phyloP scores from a whole-genome alignment of 2,329 filamentous ascomycete species.

The Colletotrichum chlorophyti region DNA sequence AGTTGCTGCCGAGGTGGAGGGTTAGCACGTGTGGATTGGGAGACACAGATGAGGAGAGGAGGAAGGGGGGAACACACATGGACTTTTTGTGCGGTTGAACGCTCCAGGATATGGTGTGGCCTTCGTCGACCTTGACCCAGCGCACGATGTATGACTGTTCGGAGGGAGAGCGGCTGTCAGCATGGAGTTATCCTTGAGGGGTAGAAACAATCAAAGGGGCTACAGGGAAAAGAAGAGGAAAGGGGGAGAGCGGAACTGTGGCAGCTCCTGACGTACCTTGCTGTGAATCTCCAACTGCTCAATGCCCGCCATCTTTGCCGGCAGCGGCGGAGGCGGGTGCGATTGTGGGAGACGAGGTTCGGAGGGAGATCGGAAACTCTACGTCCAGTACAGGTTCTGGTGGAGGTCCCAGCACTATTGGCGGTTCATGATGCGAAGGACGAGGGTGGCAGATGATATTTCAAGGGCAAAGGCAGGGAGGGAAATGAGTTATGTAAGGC shows the following conservation, averaged over 20 bases:
- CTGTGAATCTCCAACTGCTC: constrained; percentile 97
- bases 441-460: neutral
- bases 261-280: constrained; percentile 72
- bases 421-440: constrained; percentile 16
- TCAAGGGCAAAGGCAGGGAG: constrained; percentile 12
- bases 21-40: constrained; percentile 15
- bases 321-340: constrained; percentile 7
- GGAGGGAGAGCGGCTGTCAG: constrained; percentile 25
- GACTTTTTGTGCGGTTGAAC: constrained; percentile 98
- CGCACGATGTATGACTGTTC: constrained; percentile 93
- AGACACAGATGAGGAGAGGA: neutral
- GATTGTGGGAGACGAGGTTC: neutral
- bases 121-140: constrained; percentile 91
- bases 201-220: constrained; percentile 7
- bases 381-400: neutral
- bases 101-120: constrained; percentile 96
- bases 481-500: neutral
- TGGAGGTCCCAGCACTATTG: constrained; percentile 4
- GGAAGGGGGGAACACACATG: constrained; percentile 60
- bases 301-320: constrained; percentile 80
- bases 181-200: neutral
- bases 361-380: neutral
- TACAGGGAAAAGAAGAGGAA: constrained; percentile 5
- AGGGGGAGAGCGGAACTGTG: neutral
- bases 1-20: constrained; percentile 66